Conservation (phyloP, 352 stramenopile genomes). For the Phytophthora chlamydospora region DNA sequence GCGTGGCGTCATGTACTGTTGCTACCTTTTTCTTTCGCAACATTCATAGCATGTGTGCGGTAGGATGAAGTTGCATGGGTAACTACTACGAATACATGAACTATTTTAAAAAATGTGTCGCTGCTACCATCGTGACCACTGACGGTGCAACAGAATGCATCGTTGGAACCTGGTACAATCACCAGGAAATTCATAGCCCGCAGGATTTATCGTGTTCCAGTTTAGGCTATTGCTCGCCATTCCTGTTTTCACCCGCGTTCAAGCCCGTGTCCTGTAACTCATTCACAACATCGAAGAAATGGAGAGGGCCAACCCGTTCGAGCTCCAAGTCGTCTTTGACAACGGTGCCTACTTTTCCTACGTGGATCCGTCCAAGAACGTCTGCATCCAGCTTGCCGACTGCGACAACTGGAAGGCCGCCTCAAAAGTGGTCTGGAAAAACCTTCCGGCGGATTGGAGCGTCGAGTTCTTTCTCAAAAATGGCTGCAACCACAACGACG, state of each 20-base stretch:
- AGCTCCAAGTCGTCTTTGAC: conserved; percentile 13
- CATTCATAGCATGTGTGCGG: too few species aligned
- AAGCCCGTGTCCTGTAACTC: too few species aligned
- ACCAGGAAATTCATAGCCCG: too few species aligned
- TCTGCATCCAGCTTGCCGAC: conserved; percentile 18
- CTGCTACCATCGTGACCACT: too few species aligned
- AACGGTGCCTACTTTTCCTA: conserved; percentile 15
- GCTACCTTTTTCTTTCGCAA: too few species aligned
- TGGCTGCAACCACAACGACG: conserved; percentile 5
- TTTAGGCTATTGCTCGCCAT: not conserved
- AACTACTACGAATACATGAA: too few species aligned
- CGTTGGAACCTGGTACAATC: too few species aligned
- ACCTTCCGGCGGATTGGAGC: conserved; percentile 14
- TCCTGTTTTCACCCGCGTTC: conserved; percentile 3
- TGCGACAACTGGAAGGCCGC: conserved; percentile 11
- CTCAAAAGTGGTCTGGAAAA: conserved; percentile 7
- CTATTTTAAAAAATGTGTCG: too few species aligned
- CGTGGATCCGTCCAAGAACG: conserved; percentile 1
- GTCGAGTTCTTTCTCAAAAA: conserved; percentile 16
- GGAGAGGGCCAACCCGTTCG: conserved; percentile 8
- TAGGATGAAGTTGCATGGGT: too few species aligned
- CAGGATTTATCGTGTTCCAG: too few species aligned
- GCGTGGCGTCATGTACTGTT: too few species aligned
- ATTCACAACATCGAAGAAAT: not conserved
- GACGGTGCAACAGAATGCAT: too few species aligned